Conservation (phyloP, 2,329 filamentous ascomycete genomes). For the Aspergillus pseudoterreus region DNA sequence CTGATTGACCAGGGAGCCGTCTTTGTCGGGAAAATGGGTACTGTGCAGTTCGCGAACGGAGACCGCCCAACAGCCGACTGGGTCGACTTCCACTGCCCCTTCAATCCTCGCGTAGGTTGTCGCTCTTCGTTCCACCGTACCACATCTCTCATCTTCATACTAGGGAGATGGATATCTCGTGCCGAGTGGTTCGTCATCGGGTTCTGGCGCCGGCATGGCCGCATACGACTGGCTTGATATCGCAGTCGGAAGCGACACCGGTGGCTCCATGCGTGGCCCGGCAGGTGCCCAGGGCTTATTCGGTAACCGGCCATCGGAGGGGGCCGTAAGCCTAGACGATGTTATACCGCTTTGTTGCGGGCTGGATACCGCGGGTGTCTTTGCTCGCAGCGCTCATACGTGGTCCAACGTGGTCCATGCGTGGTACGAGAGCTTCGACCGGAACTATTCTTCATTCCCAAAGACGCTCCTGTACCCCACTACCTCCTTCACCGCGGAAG, state of each 20-base stretch:
- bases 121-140: too few relatives aligned
- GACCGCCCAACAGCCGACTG: slow-evolving; percentile 27
- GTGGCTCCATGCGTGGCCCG: slow-evolving; percentile 28
- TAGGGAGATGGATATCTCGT: slow-evolving; percentile 31
- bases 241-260: slow-evolving; percentile 20
- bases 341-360: slow-evolving; percentile 24
- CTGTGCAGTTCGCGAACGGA: slow-evolving; percentile 32
- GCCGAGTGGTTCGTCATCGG: slow-evolving; percentile 18
- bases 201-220: slow-evolving; percentile 22
- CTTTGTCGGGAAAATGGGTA: slow-evolving; percentile 35
- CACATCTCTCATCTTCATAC: too few relatives aligned
- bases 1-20: slow-evolving; percentile 59
- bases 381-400: slow-evolving; percentile 22
- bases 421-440: slow-evolving; percentile 16
- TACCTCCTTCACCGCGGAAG: slow-evolving; percentile 18
- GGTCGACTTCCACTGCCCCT: slow-evolving; percentile 36
- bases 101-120: slow-evolving; percentile 27
- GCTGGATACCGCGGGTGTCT: slow-evolving; percentile 29
- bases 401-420: slow-evolving; percentile 15
- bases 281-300: slow-evolving; percentile 24
- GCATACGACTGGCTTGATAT: slow-evolving; percentile 33
- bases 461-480: neutral
- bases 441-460: slow-evolving; percentile 21
- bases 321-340: slow-evolving; percentile 16
- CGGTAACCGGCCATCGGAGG: slow-evolving; percentile 24